Percentiles rank a stretch among this genome's conserved stretches.
These are phyloP conservation scores for Ilyonectria robusta DNA, from an alignment of 2,329 filamentous ascomycete genomes.

Conservation along the genomic window DNA sequence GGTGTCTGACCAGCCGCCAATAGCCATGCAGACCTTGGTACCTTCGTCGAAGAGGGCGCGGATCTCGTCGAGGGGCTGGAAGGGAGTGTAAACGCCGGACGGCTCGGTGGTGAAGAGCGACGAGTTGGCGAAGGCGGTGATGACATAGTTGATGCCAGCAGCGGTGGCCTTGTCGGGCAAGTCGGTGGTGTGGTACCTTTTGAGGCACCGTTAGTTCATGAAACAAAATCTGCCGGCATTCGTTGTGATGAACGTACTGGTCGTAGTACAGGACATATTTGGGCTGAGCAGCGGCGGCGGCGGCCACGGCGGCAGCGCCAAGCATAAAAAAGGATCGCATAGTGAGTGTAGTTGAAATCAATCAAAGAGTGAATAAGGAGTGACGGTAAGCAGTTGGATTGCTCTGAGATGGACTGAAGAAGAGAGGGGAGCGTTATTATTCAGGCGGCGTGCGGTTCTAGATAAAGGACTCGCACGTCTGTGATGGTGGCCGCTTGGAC, in stretches of 20 bases:
- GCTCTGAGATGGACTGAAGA: conserved; percentile 1
- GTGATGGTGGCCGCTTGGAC: not conserved
- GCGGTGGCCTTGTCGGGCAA: conserved; percentile 57
- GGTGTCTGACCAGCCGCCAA: conserved; percentile 77
- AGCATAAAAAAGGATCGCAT: conserved; percentile 30
- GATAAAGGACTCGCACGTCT: not conserved
- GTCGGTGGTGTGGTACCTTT: conserved; percentile 57
- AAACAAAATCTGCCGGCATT: not conserved
- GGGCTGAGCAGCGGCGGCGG: conserved; percentile 39
- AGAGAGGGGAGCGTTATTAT: too few species aligned
- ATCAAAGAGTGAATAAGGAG: conserved; percentile 8
- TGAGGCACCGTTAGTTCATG: not conserved
- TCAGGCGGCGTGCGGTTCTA: not conserved
- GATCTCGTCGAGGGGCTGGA: conserved; percentile 65
- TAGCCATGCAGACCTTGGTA: conserved; percentile 73
- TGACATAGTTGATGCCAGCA: conserved; percentile 66
- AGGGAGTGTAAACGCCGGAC: conserved; percentile 63
- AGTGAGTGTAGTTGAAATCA: conserved; percentile 14
- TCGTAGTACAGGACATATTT: conserved; percentile 62
- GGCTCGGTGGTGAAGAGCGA: conserved; percentile 61
- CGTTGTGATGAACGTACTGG: conserved; percentile 52
- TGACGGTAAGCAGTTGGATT: conserved; percentile 11
- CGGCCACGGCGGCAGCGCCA: conserved; percentile 34
- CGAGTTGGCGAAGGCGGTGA: conserved; percentile 68
- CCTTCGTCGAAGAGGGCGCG: conserved; percentile 66